Percentiles rank a stretch among this genome's conserved stretches.
These are phyloP conservation scores for Cercophora scortea DNA, from an alignment of 495 filamentous ascomycete genomes.

Conservation along the genomic window DNA sequence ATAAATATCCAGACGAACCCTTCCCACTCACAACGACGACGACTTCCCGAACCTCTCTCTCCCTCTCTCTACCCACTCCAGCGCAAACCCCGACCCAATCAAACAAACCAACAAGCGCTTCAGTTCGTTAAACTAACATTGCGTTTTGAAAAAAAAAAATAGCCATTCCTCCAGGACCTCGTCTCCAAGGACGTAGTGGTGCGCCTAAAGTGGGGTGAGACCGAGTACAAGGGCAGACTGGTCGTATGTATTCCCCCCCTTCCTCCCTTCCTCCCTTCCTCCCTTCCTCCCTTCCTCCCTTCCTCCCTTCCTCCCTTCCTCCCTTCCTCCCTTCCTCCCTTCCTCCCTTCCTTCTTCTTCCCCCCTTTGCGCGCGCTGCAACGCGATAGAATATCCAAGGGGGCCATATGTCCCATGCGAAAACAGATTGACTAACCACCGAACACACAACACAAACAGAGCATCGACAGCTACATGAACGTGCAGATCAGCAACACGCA, in stretches of 20 bases:
- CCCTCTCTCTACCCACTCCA: no score
- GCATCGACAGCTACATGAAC: slow-evolving; percentile 98
- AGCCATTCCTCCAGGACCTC: slow-evolving; percentile 25
- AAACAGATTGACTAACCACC: not conserved
- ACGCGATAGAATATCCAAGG: no score
- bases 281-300: not conserved
- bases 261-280: not conserved
- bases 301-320: not conserved
- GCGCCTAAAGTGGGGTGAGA: slow-evolving; percentile 94
- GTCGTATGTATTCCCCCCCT: slow-evolving; percentile 37
- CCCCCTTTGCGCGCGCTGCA: no score
- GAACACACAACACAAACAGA: slow-evolving; percentile 11
- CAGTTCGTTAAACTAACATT: no score
- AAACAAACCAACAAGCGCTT: no score
- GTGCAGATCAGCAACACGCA: slow-evolving; percentile 82
- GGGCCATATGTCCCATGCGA: no score
- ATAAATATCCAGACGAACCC: no score
- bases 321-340: not conserved
- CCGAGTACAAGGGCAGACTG: slow-evolving; percentile 88
- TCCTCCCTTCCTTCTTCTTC: not conserved
- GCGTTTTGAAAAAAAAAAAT: no score
- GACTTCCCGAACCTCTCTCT: no score
- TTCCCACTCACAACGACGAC: no score
- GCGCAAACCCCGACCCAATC: no score
- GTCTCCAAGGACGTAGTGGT: slow-evolving; percentile 86